These are phyloP conservation scores for Lophium mytilinum DNA, from an alignment of 495 filamentous ascomycete species.

Conservation along the genomic window DNA sequence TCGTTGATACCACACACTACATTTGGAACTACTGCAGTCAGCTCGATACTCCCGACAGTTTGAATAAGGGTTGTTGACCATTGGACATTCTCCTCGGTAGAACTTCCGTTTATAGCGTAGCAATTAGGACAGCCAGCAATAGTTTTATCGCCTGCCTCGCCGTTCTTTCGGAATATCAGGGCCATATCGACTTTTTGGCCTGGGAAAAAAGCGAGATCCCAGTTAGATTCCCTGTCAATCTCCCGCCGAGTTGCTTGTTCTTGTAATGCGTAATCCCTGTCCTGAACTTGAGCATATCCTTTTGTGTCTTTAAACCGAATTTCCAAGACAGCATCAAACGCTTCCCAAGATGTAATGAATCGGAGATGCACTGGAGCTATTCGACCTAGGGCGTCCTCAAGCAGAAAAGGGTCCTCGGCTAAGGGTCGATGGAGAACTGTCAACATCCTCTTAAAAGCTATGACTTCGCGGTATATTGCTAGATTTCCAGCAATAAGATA, in stretches of 20 bases:
- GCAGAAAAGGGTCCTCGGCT: neutral
- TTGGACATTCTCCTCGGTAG: neutral
- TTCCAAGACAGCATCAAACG: conserved; percentile 7
- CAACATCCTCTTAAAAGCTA: neutral
- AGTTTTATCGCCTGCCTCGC: neutral
- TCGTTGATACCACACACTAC: neutral
- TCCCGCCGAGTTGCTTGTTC: neutral
- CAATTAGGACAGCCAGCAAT: neutral
- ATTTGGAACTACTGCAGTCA: neutral
- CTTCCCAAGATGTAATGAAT: conserved; percentile 9
- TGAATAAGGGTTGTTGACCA: neutral
- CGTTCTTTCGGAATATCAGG: neutral
- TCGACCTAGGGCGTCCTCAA: conserved; percentile 9
- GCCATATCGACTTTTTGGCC: neutral
- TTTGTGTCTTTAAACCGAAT: neutral
- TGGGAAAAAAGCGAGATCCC: neutral
- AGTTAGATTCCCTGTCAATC: neutral
- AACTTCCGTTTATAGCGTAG: neutral
- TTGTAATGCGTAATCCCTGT: conserved; percentile 2
- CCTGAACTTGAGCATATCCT: conserved; percentile 1
- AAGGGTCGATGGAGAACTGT: neutral
- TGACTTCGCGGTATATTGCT: neutral
- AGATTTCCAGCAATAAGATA: neutral
- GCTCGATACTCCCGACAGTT: too few relatives aligned
- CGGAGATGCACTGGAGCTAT: conserved; percentile 1